phyloP scores from a whole-genome alignment of 1,284 basidiomycete genomes.

The Schizopora paradoxa region DNA sequence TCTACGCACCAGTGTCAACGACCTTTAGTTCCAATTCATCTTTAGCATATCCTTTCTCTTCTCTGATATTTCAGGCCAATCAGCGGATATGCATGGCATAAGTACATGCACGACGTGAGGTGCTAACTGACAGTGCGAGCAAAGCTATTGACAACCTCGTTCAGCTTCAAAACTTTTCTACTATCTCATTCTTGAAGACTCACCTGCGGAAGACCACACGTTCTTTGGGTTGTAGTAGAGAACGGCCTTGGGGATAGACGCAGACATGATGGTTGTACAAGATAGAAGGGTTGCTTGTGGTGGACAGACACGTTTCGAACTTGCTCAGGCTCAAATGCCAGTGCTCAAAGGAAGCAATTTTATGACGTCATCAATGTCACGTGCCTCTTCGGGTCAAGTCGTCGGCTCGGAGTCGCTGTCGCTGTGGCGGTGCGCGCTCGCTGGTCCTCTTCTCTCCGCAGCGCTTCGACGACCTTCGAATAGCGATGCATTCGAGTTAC shows the following conservation, averaged over 20 bases:
- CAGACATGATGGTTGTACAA: constrained; percentile 16
- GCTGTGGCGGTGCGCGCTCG: no score
- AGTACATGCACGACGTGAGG: constrained; percentile 5
- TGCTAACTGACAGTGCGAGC: constrained; percentile 23
- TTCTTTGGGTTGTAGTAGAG: constrained; percentile 52
- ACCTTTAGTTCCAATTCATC: constrained; percentile 61
- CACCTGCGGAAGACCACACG: constrained; percentile 60
- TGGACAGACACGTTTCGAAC: no score
- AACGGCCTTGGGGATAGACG: constrained; percentile 48
- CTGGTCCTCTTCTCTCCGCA: no score
- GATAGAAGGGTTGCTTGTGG: constrained; percentile 25
- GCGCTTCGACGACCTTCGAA: no score
- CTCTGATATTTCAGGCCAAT: constrained; percentile 37
- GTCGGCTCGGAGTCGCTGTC: no score
- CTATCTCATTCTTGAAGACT: constrained; percentile 22
- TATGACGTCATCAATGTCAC: no score
- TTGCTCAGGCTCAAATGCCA: no score
- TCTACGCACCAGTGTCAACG: constrained; percentile 53
- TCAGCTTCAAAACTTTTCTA: background rate
- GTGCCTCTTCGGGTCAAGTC: no score
- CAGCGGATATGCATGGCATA: constrained; percentile 8
- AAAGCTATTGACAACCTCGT: constrained; percentile 20
- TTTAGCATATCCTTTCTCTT: constrained; percentile 67
- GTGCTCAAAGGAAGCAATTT: no score
- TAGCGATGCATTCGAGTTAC: no score